Conservation (phyloP, 176 grass and related monocot genomes). For the Sorghum bicolor region DNA sequence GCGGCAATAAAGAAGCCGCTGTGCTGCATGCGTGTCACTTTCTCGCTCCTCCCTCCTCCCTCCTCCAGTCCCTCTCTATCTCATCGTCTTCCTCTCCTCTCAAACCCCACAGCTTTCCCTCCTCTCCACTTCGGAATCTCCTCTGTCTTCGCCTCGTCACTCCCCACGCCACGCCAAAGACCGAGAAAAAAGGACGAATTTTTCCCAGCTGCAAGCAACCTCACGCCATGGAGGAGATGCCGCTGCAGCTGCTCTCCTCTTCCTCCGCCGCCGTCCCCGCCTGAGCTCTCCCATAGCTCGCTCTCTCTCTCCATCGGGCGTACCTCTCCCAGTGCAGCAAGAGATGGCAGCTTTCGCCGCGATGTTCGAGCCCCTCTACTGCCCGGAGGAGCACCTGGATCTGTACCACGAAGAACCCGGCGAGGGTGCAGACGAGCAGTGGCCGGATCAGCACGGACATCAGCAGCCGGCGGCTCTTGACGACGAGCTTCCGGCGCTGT, state of each 20-base stretch:
- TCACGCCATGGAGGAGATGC: conserved; percentile 34
- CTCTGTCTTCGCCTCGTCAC: conserved; percentile 6
- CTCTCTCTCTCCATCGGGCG: background rate
- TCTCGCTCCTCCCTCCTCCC: background rate
- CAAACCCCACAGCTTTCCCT: conserved; percentile 29
- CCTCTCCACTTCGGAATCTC: background rate
- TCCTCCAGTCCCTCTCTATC: background rate
- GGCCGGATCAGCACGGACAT: background rate
- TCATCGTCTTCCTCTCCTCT: conserved; percentile 12
- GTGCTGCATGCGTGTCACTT: background rate
- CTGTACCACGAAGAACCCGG: conserved; percentile 36
- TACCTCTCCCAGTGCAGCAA: background rate
- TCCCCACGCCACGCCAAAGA: conserved; percentile 21
- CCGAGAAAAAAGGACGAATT: background rate
- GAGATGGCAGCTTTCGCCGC: conserved; percentile 47
- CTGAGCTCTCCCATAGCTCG: background rate
- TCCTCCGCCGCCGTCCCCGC: conserved; percentile 7
- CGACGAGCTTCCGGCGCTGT: conserved; percentile 42
- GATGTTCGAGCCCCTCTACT: conserved; percentile 62
- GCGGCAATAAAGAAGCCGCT: conserved; percentile 29
- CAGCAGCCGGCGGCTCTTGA: conserved; percentile 4
- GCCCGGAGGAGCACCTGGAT: conserved; percentile 67
- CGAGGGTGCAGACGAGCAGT: background rate
- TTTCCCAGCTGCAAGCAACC: background rate
- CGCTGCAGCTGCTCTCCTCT: conserved; percentile 31